A percentile compares a stretch with the other conserved stretches of the same genome.
These are phyloP conservation scores for Blastocystis sp. DNA, from an alignment of 352 stramenopile species.

Conservation along the genomic window DNA sequence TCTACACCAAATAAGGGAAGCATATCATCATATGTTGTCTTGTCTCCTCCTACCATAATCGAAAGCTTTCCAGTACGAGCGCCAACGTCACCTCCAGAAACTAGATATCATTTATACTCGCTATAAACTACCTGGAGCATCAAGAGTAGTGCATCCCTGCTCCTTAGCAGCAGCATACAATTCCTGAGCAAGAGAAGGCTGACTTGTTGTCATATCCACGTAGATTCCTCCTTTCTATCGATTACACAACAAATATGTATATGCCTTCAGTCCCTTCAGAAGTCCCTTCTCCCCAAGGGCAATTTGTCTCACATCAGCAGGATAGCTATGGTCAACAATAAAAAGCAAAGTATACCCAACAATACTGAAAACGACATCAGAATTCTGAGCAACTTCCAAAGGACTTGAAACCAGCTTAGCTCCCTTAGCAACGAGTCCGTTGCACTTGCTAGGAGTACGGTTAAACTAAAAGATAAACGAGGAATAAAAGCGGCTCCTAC, in stretches of 20 bases:
- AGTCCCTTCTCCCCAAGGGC: slow-evolving; percentile 60
- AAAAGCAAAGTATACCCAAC: slow-evolving; percentile 68
- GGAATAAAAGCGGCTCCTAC: background rate
- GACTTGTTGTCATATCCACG: slow-evolving; percentile 81
- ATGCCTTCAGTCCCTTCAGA: slow-evolving; percentile 55
- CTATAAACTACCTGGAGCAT: slow-evolving; percentile 62
- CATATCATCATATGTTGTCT: slow-evolving; percentile 73
- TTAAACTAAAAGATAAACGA: slow-evolving; percentile 68
- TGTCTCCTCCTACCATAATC: slow-evolving; percentile 81
- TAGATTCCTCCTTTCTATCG: slow-evolving; percentile 76
- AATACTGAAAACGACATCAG: slow-evolving; percentile 81
- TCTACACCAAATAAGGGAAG: slow-evolving; percentile 77
- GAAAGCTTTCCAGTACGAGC: slow-evolving; percentile 76
- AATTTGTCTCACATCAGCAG: slow-evolving; percentile 72
- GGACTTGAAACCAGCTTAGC: slow-evolving; percentile 73
- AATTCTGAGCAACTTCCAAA: slow-evolving; percentile 73
- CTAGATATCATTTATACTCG: slow-evolving; percentile 49
- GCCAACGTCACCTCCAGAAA: slow-evolving; percentile 79
- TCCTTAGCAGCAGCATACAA: slow-evolving; percentile 74
- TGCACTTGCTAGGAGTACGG: slow-evolving; percentile 75
- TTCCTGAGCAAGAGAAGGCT: slow-evolving; percentile 77
- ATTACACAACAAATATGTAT: slow-evolving; percentile 34
- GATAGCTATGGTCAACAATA: slow-evolving; percentile 64
- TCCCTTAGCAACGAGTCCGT: slow-evolving; percentile 73
- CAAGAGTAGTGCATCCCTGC: slow-evolving; percentile 61